Evolutionary conservation across 345 rosid genomes (phyloP).

Genomic region (Hibiscus syriacus): DNA sequence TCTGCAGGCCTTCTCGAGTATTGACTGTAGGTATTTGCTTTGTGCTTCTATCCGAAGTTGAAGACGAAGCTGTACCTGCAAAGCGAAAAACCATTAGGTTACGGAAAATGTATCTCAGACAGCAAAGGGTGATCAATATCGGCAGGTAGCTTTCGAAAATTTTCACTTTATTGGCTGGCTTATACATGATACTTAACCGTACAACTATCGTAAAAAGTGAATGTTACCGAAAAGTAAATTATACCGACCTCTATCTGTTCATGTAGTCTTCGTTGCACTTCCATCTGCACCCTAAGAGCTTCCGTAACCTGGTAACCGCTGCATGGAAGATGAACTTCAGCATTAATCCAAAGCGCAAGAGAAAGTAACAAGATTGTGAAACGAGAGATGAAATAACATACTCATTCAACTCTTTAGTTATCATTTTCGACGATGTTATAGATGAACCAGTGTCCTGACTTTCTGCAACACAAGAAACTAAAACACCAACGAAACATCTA

Average conservation of each 20-base stretch:
- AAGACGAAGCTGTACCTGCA: constrained; percentile 81
- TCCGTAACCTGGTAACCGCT: constrained; percentile 86
- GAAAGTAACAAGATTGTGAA: background rate
- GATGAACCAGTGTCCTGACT: constrained; percentile 84
- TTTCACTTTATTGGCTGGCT: background rate
- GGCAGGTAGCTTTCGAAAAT: background rate
- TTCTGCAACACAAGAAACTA: constrained; percentile 72
- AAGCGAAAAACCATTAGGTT: constrained; percentile 12
- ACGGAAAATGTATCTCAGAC: background rate
- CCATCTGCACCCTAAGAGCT: constrained; percentile 93
- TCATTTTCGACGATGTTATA: no score
- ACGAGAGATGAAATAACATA: constrained; percentile 29
- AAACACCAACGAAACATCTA: constrained; percentile 14
- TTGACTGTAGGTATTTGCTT: constrained; percentile 74
- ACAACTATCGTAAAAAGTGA: background rate
- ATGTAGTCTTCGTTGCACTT: constrained; percentile 89
- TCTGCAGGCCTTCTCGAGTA: constrained; percentile 90
- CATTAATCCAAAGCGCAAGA: background rate
- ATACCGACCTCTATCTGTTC: constrained; percentile 86
- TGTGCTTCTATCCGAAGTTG: constrained; percentile 90
- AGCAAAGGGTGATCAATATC: no score
- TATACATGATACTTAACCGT: background rate
- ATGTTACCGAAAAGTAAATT: background rate
- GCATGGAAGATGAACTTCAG: constrained; percentile 25
- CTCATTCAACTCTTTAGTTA: constrained; percentile 71